Percentiles rank a stretch among this genome's conserved stretches.
Evolutionary conservation across 257 asterid species (phyloP).

Genomic region (Solanum paucissectum): DNA sequence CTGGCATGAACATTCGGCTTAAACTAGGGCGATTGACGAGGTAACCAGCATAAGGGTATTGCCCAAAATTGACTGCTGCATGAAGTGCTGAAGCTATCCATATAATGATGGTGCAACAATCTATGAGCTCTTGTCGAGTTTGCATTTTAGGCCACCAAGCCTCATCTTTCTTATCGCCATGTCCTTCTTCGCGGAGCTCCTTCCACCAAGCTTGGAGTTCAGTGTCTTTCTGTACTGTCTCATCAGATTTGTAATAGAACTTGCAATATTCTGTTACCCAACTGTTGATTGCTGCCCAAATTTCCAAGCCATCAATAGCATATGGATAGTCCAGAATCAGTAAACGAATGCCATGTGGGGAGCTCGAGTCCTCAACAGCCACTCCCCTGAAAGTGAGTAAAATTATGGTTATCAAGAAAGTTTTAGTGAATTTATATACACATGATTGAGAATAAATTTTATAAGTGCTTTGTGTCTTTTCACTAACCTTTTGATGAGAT

Average conservation of each 20-base stretch:
- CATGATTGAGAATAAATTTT: not conserved
- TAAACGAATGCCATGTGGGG: conserved; percentile 52
- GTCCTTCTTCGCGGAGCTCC: conserved; percentile 54
- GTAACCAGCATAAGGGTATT: conserved; percentile 62
- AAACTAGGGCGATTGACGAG: conserved; percentile 55
- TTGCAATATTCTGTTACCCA: conserved; percentile 67
- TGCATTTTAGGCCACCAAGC: conserved; percentile 78
- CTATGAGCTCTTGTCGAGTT: conserved; percentile 31
- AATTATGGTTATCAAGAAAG: not conserved
- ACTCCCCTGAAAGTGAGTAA: conserved; percentile 33
- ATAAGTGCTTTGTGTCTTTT: not conserved
- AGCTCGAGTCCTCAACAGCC: conserved; percentile 47
- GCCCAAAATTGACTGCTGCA: conserved; percentile 72
- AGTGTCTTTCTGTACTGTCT: conserved; percentile 23
- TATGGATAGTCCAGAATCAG: conserved; percentile 63
- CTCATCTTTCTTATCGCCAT: conserved; percentile 57
- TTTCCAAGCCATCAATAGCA: conserved; percentile 74
- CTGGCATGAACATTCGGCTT: conserved; percentile 61
- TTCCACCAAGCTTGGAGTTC: conserved; percentile 86
- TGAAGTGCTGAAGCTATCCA: conserved; percentile 85
- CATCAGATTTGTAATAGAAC: conserved; percentile 48
- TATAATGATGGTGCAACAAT: conserved; percentile 59
- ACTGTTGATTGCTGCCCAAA: conserved; percentile 62
- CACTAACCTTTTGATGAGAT: conserved; percentile 23
- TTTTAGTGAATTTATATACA: not conserved